phyloP scores from a whole-genome alignment of 768 basidiomycete genomes.

The Russula virescens region DNA sequence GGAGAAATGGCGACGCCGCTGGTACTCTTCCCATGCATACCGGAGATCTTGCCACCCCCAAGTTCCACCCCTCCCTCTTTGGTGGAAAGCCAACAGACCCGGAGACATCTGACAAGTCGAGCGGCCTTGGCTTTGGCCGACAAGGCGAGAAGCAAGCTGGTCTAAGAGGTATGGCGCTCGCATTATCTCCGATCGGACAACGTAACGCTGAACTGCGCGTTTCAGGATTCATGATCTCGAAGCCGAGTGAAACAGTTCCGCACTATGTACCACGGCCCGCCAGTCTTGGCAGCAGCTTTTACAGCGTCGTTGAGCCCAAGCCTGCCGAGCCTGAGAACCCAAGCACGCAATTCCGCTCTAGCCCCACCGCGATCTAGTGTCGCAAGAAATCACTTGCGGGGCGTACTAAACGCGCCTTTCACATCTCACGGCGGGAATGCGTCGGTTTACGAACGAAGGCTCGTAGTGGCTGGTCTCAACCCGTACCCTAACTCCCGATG shows the following conservation, averaged over 20 bases:
- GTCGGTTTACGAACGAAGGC: not conserved
- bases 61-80: conserved; percentile 29
- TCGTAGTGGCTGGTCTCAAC: not conserved
- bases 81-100: conserved; percentile 12
- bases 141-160: conserved; percentile 77
- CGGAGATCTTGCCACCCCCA: conserved; percentile 33
- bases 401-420: not conserved
- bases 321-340: not conserved
- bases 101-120: conserved; percentile 30
- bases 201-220: not conserved
- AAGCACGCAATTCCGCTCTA: conserved; percentile 26
- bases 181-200: conserved; percentile 16
- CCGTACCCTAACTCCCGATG: not conserved
- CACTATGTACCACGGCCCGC: conserved; percentile 39
- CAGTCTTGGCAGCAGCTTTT: conserved; percentile 9
- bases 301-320: conserved; percentile 1
- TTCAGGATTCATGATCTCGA: conserved; percentile 51
- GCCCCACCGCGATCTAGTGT: conserved; percentile 29
- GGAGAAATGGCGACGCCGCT: conserved; percentile 50
- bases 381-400: not conserved
- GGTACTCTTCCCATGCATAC: conserved; percentile 49
- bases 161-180: conserved; percentile 44
- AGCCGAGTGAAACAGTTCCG: conserved; percentile 53
- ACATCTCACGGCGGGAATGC: not conserved
- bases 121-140: conserved; percentile 69